phyloP scores from a whole-genome alignment of 2,329 filamentous ascomycete genomes.

The Madurella fahalii region DNA sequence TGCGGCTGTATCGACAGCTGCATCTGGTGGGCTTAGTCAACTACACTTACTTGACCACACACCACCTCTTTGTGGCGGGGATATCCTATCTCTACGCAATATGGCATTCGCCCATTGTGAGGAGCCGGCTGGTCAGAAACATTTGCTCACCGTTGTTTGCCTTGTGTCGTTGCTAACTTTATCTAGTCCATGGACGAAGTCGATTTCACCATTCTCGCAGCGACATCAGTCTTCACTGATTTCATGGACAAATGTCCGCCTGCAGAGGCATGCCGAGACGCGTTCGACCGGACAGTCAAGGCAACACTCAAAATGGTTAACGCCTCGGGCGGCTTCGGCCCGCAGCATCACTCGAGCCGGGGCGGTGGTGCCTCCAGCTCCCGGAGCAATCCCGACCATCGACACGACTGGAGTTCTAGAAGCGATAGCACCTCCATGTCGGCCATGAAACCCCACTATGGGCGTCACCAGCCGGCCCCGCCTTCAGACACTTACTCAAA shows the following conservation, averaged over 20 bases:
- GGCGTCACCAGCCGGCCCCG: conserved; percentile 16
- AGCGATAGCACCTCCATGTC: conserved; percentile 27
- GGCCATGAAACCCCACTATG: conserved; percentile 18
- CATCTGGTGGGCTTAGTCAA: conserved; percentile 87
- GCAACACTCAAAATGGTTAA: conserved; percentile 94
- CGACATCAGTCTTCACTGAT: conserved; percentile 87
- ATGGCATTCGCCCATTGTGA: conserved; percentile 89
- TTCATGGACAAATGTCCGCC: conserved; percentile 93
- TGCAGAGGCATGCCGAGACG: conserved; percentile 89
- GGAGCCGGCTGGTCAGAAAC: conserved; percentile 75
- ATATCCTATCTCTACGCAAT: conserved; percentile 95
- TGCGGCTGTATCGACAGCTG: conserved; percentile 85
- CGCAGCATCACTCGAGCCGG: conserved; percentile 20
- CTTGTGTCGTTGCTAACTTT: conserved; percentile 27
- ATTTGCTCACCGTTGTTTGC: background rate
- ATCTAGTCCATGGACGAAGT: conserved; percentile 81
- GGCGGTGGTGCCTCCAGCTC: conserved; percentile 1
- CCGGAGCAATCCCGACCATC: conserved; percentile 20
- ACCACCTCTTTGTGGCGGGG: conserved; percentile 96
- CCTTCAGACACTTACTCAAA: conserved; percentile 32
- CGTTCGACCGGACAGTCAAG: conserved; percentile 91
- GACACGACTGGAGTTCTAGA: conserved; percentile 31
- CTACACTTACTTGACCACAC: conserved; percentile 92
- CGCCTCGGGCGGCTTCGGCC: conserved; percentile 76
- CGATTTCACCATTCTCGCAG: conserved; percentile 92